phyloP scores from a whole-genome alignment of 2,329 filamentous ascomycete genomes.

The Cercospora canescens region DNA sequence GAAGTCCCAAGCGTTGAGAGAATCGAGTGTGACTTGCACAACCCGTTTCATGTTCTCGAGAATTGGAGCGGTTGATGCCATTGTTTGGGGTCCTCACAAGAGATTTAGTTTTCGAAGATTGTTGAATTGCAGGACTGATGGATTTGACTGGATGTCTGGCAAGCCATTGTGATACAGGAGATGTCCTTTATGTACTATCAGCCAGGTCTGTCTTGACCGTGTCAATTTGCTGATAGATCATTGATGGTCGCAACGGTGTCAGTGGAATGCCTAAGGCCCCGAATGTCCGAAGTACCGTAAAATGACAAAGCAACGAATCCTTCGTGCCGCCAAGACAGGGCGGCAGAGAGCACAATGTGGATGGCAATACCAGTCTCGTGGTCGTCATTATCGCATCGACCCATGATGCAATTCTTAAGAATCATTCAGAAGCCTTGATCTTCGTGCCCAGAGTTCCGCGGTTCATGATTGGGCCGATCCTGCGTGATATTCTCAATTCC shows the following conservation, averaged over 20 bases:
- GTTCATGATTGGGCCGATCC: background rate
- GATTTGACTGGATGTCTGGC: background rate
- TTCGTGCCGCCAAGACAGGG: background rate
- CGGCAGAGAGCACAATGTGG: background rate
- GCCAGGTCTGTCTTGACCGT: background rate
- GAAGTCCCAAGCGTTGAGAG: background rate
- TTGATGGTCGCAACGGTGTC: background rate
- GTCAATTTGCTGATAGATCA: background rate
- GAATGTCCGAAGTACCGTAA: constrained; percentile 5
- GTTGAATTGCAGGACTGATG: background rate
- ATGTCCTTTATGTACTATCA: background rate
- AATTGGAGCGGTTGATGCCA: background rate
- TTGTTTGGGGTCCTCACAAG: background rate
- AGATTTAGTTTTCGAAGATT: background rate
- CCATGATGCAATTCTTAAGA: background rate
- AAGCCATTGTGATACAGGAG: background rate
- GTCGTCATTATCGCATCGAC: background rate
- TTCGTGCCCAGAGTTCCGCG: background rate
- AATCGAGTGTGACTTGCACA: background rate
- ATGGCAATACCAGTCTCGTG: background rate
- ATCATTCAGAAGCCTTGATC: background rate
- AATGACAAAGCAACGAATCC: constrained; percentile 3
- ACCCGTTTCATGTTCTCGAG: background rate
- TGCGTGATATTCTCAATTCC: background rate
- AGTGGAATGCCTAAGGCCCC: constrained; percentile 6